Percentiles rank a stretch among this genome's conserved stretches.
Conservation (phyloP, 108 stramenopile species). For the Parietichytrium sp. region DNA sequence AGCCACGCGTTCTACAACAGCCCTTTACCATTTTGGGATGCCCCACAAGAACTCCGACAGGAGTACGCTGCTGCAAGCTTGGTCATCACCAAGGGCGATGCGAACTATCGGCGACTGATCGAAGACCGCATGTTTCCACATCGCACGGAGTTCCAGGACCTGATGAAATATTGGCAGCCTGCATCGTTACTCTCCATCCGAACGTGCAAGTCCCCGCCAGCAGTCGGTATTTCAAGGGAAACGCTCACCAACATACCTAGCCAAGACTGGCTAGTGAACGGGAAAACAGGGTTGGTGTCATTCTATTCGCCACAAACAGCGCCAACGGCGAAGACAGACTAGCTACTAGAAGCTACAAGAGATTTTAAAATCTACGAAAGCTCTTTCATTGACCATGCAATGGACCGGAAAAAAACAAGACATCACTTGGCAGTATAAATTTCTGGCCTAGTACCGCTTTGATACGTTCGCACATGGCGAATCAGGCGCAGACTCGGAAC, state of each 20-base stretch:
- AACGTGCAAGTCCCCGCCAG: conserved; percentile 21
- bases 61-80: neutral
- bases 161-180: neutral
- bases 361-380: no score
- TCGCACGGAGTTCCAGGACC: neutral
- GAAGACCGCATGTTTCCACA: neutral
- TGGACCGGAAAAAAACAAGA: no score
- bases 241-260: no score
- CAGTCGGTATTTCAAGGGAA: neutral
- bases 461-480: no score
- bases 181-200: neutral
- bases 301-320: no score
- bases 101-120: conserved; percentile 33
- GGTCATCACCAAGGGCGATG: conserved; percentile 38
- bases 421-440: no score
- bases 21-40: conserved; percentile 34
- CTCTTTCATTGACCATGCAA: no score
- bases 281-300: neutral
- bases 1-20: conserved; percentile 22
- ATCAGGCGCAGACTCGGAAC: no score
- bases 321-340: no score
- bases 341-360: no score
- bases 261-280: neutral
- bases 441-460: no score
- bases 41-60: neutral